Evolutionary conservation across 1,284 basidiomycete genomes (phyloP).

Genomic region (Cystobasidium slooffiae): DNA sequence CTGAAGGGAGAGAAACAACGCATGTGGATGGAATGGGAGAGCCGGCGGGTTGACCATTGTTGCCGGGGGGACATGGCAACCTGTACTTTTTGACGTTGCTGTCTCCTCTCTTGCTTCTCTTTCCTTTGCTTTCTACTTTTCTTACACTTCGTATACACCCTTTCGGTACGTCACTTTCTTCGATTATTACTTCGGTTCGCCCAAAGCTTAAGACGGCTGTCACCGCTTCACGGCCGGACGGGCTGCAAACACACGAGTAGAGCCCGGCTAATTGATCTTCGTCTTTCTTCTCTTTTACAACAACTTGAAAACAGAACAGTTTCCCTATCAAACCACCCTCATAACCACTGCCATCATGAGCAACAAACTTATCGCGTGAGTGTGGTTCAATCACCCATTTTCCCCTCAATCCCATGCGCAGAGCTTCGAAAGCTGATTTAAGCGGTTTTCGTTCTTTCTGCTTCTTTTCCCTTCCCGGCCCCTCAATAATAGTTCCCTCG

Average conservation of each 20-base stretch:
- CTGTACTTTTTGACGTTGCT: neutral
- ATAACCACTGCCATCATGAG: slow-evolving; percentile 4
- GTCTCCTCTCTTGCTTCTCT: slow-evolving; percentile 2
- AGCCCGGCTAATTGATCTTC: slow-evolving; percentile 6
- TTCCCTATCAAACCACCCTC: neutral
- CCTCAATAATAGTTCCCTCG: slow-evolving; percentile 32
- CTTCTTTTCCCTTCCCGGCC: neutral
- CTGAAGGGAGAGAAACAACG: neutral
- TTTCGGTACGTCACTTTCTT: slow-evolving; percentile 10
- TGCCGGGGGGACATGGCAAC: no score
- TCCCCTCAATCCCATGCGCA: neutral
- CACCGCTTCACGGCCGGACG: neutral
- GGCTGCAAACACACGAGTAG: neutral
- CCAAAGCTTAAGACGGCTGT: neutral
- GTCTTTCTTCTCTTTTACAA: neutral
- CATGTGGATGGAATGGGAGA: neutral
- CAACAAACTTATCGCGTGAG: slow-evolving; percentile 26
- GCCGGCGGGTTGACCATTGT: neutral
- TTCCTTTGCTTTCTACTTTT: neutral
- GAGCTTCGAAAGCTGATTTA: neutral
- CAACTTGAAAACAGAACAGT: neutral
- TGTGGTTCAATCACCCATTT: neutral
- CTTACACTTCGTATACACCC: neutral
- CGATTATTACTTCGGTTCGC: neutral
- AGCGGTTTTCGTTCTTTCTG: neutral